phyloP scores from a whole-genome alignment of 164 flowering plant species.

The Vitis labrusca region DNA sequence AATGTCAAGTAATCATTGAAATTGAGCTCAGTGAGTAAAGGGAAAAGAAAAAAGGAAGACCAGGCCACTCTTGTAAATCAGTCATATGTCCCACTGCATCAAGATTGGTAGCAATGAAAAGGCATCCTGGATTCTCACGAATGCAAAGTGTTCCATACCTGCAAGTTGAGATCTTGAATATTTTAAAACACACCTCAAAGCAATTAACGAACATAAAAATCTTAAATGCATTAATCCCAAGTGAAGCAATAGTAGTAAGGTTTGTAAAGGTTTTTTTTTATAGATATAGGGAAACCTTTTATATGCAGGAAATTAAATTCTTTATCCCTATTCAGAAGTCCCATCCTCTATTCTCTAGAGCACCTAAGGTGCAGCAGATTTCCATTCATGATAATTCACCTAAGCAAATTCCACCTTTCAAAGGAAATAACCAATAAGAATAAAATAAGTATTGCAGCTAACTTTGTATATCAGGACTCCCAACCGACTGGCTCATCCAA shows the following conservation, averaged over 20 bases:
- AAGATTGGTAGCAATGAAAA: constrained; percentile 89
- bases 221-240: neutral
- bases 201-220: neutral
- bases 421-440: too few species aligned
- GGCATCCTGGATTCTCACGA: constrained; percentile 91
- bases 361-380: neutral
- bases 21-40: neutral
- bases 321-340: neutral
- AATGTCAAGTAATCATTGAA: neutral
- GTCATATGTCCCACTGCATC: constrained; percentile 90
- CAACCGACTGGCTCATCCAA: too few species aligned
- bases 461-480: too few species aligned
- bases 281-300: neutral
- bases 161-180: constrained; percentile 17
- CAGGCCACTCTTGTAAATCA: constrained; percentile 94
- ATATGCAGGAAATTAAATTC: neutral
- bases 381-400: neutral
- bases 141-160: constrained; percentile 93
- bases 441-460: too few species aligned
- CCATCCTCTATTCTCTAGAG: neutral
- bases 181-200: neutral
- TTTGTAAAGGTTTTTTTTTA: neutral
- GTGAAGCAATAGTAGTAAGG: neutral
- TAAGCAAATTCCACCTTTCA: neutral
- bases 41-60: constrained; percentile 29